Conservation (phyloP, 257 asterid genomes). For the Leonotis leonurus region DNA sequence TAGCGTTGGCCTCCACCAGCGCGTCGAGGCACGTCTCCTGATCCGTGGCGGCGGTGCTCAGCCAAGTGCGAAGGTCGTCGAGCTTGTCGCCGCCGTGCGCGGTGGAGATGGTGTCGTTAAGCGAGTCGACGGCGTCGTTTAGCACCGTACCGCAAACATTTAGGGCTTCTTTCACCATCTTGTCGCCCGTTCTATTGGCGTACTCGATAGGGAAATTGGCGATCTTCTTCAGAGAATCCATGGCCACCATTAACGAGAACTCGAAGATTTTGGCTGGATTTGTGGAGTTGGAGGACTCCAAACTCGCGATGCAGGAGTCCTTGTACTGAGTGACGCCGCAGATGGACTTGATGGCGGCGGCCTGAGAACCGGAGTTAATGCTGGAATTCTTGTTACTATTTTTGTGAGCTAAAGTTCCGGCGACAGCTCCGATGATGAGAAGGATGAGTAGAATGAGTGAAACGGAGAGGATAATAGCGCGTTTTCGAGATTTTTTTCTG, state of each 20-base stretch:
- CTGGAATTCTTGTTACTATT: constrained; percentile 14
- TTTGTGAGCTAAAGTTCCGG: constrained; percentile 44
- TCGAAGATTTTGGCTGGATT: constrained; percentile 56
- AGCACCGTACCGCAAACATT: constrained; percentile 41
- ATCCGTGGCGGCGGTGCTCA: constrained; percentile 58
- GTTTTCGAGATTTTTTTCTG: constrained; percentile 53
- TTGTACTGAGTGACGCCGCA: constrained; percentile 53
- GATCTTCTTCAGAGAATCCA: constrained; percentile 30
- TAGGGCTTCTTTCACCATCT: constrained; percentile 38
- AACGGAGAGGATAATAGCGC: constrained; percentile 36
- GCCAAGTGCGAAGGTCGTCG: constrained; percentile 58
- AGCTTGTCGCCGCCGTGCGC: constrained; percentile 17
- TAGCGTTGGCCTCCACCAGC: constrained; percentile 51
- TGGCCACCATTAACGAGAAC: constrained; percentile 36
- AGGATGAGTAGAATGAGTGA: constrained; percentile 31
- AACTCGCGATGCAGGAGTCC: constrained; percentile 41
- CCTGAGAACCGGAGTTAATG: constrained; percentile 4
- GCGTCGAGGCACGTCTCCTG: constrained; percentile 80
- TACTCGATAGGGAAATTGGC: constrained; percentile 30
- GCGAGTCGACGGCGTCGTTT: constrained; percentile 53
- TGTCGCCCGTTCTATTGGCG: constrained; percentile 22
- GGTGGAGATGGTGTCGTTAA: constrained; percentile 42
- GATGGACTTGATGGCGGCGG: constrained; percentile 46
- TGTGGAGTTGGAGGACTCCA: constrained; percentile 30
- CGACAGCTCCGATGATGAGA: constrained; percentile 46